Evolutionary conservation across 148 eudicot genomes (phyloP), one percentile per base, ranked within the genome.

Genomic region (Silene conica): DNA sequence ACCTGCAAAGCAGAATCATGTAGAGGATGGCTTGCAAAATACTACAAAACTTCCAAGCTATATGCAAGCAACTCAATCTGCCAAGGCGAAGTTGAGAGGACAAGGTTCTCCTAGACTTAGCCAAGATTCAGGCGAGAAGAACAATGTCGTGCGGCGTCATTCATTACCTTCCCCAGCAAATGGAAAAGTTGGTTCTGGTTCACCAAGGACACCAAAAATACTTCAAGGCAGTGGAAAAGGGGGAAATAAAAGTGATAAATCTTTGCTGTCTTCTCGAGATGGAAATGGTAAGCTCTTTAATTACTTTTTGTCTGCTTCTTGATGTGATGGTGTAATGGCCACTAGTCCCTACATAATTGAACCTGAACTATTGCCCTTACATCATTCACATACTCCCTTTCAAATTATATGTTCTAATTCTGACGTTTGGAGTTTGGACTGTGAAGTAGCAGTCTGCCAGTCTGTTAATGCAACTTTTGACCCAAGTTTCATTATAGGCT

Each of bases 61-160:
- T 70, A 84, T 84, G 89, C 83, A 80, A 72, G 87, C 87, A 25
- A 86, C 89, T 69, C 76, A 82, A 80, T 86, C 87, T 74, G 89
- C 86, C 28, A 84, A 87, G 74, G 89, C 89, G 65, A 87, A 87
- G 77, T 76, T 84, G 63, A 87, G 81, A 82, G 86, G 64, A 55
- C 87, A 87, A 67, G 85, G 85, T 60, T 82, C 89, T 25, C 89
- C 86, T 28, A 80, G 76, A 69, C 12, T 72, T 73, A 73, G 70
- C 76, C 86, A 79, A 79, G 87, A 87, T 46, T 81, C 71, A 19
- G 64, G 71, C 60, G 89, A 84, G 82, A 84, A 80, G 76, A 79
- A 68, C 73, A 78, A 69, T 76, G 26, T 50, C 11, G 62, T 71
- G 8, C 73, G 89, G 4, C 89, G 86, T 59, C 86, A 84, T 80